phyloP scores from a whole-genome alignment of 352 stramenopile genomes.

The Pythium scleroteichum region DNA sequence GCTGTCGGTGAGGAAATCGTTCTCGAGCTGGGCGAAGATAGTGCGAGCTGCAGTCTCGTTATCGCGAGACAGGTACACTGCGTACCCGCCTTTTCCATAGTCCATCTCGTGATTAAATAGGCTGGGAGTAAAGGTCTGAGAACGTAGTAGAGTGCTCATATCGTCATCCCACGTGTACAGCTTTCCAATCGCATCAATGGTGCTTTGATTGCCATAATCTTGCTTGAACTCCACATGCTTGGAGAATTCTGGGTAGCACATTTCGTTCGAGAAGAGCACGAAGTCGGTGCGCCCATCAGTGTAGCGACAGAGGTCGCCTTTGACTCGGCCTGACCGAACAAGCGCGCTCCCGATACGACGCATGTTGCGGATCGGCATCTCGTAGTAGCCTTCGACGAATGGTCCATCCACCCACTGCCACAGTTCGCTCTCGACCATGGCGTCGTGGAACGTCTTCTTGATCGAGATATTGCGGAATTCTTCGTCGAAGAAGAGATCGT shows the following conservation, averaged over 20 bases:
- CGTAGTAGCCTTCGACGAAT: constrained; percentile 72
- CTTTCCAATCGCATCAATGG: constrained; percentile 23
- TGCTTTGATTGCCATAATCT: constrained; percentile 43
- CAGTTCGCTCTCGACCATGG: constrained; percentile 64
- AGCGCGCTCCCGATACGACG: constrained; percentile 64
- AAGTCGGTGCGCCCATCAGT: constrained; percentile 48
- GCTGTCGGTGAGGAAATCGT: constrained; percentile 60
- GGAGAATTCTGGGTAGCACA: constrained; percentile 73
- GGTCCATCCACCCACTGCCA: constrained; percentile 73
- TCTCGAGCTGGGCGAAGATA: constrained; percentile 49
- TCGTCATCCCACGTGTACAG: constrained; percentile 49
- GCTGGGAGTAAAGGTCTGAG: constrained; percentile 70
- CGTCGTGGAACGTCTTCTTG: constrained; percentile 67
- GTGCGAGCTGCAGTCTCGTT: constrained; percentile 52
- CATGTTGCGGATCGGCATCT: constrained; percentile 61
- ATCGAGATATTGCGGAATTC: constrained; percentile 61
- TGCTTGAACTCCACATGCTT: constrained; percentile 41
- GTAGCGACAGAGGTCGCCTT: constrained; percentile 51
- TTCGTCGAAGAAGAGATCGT: constrained; percentile 65
- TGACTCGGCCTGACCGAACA: constrained; percentile 61
- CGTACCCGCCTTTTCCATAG: constrained; percentile 73
- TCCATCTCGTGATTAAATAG: constrained; percentile 69
- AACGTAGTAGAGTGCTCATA: constrained; percentile 49
- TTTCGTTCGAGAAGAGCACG: constrained; percentile 67
- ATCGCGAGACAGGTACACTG: constrained; percentile 70